Percentiles rank a stretch among this genome's conserved stretches.
Conservation (phyloP, 495 filamentous ascomycete species). For the Penicillium egyptiacum region DNA sequence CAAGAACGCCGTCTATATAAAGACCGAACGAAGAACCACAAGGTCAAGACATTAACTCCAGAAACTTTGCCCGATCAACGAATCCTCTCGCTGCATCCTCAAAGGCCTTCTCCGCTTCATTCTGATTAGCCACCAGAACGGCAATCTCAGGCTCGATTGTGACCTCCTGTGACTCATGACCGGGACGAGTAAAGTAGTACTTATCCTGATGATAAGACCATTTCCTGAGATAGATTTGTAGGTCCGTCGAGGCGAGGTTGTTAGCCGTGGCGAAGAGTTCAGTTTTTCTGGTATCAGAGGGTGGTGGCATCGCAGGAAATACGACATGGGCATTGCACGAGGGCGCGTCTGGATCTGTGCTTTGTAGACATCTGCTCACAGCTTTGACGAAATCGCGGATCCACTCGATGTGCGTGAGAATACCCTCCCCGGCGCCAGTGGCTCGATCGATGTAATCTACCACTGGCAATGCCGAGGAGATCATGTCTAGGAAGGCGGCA, state of each 20-base stretch:
- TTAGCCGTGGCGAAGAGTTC: conserved; percentile 15
- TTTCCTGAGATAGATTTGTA: conserved; percentile 39
- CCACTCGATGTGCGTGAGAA: conserved; percentile 31
- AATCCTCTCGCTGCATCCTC: conserved; percentile 24
- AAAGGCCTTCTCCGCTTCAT: conserved; percentile 19
- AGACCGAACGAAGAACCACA: neutral
- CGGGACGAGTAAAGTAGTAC: conserved; percentile 46
- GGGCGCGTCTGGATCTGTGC: neutral
- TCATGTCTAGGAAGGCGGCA: conserved; percentile 43
- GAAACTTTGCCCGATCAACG: conserved; percentile 14
- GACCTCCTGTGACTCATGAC: conserved; percentile 38
- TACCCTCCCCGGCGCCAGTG: conserved; percentile 19
- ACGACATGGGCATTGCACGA: neutral
- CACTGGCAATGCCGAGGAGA: conserved; percentile 47
- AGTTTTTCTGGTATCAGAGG: neutral
- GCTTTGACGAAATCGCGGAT: conserved; percentile 35
- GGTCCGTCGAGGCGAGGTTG: conserved; percentile 34
- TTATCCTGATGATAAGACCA: conserved; percentile 40
- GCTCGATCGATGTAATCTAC: conserved; percentile 54
- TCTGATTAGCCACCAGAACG: conserved; percentile 22
- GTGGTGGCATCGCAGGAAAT: neutral
- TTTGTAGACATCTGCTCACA: conserved; percentile 21
- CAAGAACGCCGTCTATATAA: neutral
- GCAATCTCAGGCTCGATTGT: conserved; percentile 25
- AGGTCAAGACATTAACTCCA: conserved; percentile 25